phyloP scores from a whole-genome alignment of 352 stramenopile species.

The Phytopythium litorale region DNA sequence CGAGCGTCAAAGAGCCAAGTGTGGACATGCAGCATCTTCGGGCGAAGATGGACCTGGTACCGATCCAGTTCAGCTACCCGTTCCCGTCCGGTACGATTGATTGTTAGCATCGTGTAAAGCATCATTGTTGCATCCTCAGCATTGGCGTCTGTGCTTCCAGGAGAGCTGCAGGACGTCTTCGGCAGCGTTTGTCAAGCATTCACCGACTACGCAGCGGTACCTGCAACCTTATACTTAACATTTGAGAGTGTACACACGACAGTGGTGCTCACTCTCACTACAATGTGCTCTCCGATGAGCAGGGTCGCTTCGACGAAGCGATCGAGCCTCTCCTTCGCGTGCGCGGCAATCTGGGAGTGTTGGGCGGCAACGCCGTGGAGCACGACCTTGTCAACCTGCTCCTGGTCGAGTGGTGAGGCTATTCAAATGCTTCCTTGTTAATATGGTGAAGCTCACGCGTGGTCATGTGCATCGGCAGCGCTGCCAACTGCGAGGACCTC shows the following conservation, averaged over 20 bases:
- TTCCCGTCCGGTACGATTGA: conserved; percentile 16
- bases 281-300: background rate
- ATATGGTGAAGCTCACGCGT: background rate
- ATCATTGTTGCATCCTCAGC: background rate
- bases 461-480: conserved; percentile 25
- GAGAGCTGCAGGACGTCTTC: conserved; percentile 43
- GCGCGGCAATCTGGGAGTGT: conserved; percentile 59
- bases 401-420: conserved; percentile 64
- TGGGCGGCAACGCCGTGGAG: conserved; percentile 68
- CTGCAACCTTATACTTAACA: background rate
- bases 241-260: background rate
- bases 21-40: conserved; percentile 41
- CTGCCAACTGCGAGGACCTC: conserved; percentile 64
- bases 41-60: conserved; percentile 28
- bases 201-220: conserved; percentile 61
- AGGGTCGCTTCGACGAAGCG: conserved; percentile 58
- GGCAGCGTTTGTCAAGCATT: conserved; percentile 58
- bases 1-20: conserved; percentile 13
- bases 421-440: background rate
- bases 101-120: background rate
- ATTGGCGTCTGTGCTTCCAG: conserved; percentile 9
- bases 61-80: conserved; percentile 62
- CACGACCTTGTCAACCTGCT: conserved; percentile 75
- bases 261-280: background rate
- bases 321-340: conserved; percentile 49